phyloP scores from a whole-genome alignment of 306 rosid species.

The Luffa aegyptiaca region DNA sequence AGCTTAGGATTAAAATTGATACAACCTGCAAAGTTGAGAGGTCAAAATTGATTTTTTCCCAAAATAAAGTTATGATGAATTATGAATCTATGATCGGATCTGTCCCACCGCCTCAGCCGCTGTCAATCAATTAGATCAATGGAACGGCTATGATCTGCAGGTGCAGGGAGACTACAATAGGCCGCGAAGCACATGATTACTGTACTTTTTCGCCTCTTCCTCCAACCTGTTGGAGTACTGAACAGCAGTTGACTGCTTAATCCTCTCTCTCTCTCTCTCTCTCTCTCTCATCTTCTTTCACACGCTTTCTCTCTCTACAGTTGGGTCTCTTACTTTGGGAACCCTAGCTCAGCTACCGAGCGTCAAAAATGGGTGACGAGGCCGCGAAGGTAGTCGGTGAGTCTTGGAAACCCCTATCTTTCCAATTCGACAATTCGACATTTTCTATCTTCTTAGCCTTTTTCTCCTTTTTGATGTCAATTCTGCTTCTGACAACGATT shows the following conservation, averaged over 20 bases:
- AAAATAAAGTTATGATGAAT: background rate
- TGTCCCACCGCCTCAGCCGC: background rate
- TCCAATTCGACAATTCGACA: background rate
- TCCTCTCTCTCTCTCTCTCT: background rate
- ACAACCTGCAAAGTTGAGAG: no score
- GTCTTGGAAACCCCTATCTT: background rate
- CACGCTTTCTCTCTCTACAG: constrained; percentile 14
- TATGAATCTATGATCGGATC: no score
- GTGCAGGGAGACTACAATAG: background rate
- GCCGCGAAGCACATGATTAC: background rate
- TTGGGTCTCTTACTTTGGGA: background rate
- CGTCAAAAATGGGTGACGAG: constrained; percentile 12
- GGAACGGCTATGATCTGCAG: background rate
- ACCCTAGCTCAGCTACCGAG: background rate
- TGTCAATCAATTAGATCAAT: background rate
- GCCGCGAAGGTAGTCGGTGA: constrained; percentile 4
- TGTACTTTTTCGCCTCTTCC: background rate
- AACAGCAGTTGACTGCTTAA: background rate
- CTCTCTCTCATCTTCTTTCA: background rate
- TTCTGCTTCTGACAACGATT: background rate
- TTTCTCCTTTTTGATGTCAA: background rate
- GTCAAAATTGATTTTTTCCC: no score
- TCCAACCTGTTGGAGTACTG: background rate
- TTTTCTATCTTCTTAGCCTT: background rate
- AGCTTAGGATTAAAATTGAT: no score